Evolutionary conservation across 768 basidiomycete genomes (phyloP), one percentile per base, ranked within the genome.

Genomic region (Dentipellis fragilis): DNA sequence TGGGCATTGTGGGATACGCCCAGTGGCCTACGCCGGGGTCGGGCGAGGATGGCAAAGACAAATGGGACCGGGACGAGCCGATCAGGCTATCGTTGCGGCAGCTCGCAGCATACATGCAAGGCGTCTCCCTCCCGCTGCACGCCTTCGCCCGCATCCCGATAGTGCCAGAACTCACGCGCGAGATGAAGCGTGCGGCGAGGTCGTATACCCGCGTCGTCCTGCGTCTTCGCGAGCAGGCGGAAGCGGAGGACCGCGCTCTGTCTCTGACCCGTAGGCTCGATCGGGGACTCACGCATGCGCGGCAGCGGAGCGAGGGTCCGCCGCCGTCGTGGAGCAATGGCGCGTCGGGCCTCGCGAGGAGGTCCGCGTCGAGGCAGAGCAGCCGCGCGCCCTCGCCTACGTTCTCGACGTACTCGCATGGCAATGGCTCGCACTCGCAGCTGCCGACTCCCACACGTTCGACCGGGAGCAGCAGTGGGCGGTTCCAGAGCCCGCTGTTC

Each of bases 201-300:
- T 80, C 89, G 2, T 93, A 89, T 66, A 86, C 84, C 1, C 80
- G 87, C n/a, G 80, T 93, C 4, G 80, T 92, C 1, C 71, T 92
- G 22, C 80, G 90, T 14, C 74, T 93, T 16, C 80, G 90, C 9
- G 80, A 80, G 0, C 89, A 92, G 60, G 90, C 87, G 0, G 90
- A 93, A 63, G 81, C 80, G 68, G 77, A 75, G 51, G 45, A 50
- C 46, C 57, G 66, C 17, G 52, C 53, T 21, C 51, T 36, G 54
- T 54, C 35, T 45, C 55, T 49, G 47, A 19, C 36, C 37, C 46
- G 39, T 4, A 49, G 52, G 10, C 54, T 47, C 29, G 29, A 29
- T 29, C 29, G 29, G 29, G 29, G 29, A 29, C 52, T 48, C 16
- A 5, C 17, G 7, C 48, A 48, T 21, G 6, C 19, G 14, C 53